Evolutionary conservation across 495 filamentous ascomycete genomes (phyloP), one percentile per base, ranked within the genome.

Genomic region (Penicillium canariense): DNA sequence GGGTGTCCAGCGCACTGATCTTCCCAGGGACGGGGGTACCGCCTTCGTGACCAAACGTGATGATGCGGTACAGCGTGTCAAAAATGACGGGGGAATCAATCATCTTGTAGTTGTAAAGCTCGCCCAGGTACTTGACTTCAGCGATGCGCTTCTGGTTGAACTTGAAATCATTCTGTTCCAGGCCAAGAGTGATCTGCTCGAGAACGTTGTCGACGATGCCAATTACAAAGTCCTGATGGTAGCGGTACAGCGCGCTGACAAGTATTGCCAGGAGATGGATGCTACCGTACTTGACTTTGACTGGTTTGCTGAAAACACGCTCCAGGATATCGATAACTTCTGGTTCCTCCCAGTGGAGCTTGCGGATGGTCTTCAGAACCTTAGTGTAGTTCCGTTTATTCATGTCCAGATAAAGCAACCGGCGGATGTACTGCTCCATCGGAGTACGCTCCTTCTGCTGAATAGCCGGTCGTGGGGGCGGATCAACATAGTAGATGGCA

Each of bases 21-120:
- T 81, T 84, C 38, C 89, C 91, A 31, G 89, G 87, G 18, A 87
- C 78, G 0, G 95, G 91, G 18, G 87, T 88, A 4, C 94, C 94
- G 27, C 84, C 85, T 78, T 83, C 81, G 67, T 97, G 89, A 14
- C 91, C 94, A 62, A 94, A 96, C 1, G 89, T 93, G 63, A 96
- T 81, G 56, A 99, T 90, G 59, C 88, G 88, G 69, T 96, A 99
- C 69, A 99, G 79, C 1, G 88, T 89, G 62, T 99, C 93, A 60
- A 99, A 97, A 30, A 99, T 88, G 11, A 97, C 87, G 0, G 89
- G 89, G 18, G 95, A 94, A 66, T 99, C 94, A 45, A 99, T 83
- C 86, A 97, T 91, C 51, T 94, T 87, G 72, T 97, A 99, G 60
- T 96, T 96, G 77, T 99, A 99, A 32, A 99, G 82, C 76, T 99